Conservation (phyloP, 768 basidiomycete genomes). For the Tylopilus cervinicoccineus region DNA sequence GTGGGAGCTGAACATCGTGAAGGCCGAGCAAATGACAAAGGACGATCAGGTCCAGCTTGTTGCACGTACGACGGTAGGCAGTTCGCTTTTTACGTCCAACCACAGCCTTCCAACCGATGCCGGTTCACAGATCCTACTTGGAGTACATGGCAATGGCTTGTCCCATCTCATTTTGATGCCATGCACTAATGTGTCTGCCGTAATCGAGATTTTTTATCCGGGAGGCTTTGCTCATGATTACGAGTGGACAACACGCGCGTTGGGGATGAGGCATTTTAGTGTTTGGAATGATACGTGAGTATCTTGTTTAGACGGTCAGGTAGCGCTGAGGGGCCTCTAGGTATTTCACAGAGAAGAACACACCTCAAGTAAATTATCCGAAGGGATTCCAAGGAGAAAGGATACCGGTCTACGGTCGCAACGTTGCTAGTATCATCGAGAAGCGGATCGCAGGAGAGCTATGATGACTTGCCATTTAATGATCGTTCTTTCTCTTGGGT, state of each 20-base stretch:
- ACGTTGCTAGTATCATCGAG: constrained; percentile 67
- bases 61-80: constrained; percentile 64
- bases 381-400: constrained; percentile 79
- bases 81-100: neutral
- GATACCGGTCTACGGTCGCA: constrained; percentile 70
- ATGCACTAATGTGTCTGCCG: constrained; percentile 65
- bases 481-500: neutral
- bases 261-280: constrained; percentile 73
- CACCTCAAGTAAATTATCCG: constrained; percentile 61
- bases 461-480: neutral
- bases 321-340: constrained; percentile 7
- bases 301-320: neutral
- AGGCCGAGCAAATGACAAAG: constrained; percentile 63
- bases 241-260: constrained; percentile 71
- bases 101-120: neutral
- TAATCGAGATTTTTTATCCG: constrained; percentile 84
- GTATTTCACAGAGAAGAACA: constrained; percentile 29
- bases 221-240: constrained; percentile 83
- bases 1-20: constrained; percentile 61
- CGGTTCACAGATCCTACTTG: constrained; percentile 53
- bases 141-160: constrained; percentile 78
- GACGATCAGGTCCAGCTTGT: constrained; percentile 70
- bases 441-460: constrained; percentile 47
- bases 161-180: constrained; percentile 87
- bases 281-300: constrained; percentile 79